Evolutionary conservation across 139 green algal species (phyloP).

Genomic region (Nannochloris sp.): DNA sequence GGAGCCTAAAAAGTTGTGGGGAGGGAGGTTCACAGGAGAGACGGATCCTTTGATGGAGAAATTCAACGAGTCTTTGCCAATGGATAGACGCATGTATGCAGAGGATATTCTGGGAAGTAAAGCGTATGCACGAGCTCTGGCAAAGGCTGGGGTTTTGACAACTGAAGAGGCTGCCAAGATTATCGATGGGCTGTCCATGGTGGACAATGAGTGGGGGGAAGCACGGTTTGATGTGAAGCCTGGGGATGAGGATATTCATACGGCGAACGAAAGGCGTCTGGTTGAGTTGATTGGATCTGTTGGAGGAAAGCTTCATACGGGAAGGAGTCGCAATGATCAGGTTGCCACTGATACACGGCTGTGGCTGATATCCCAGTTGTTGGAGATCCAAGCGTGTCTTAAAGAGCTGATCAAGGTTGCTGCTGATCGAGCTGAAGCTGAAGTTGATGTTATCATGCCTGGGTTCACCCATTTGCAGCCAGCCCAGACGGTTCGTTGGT

Average conservation of each 20-base stretch:
- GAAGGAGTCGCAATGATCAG: conserved; percentile 92
- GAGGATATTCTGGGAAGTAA: conserved; percentile 91
- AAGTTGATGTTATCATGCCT: conserved; percentile 87
- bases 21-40: conserved; percentile 85
- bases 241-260: conserved; percentile 97
- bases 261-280: conserved; percentile 88
- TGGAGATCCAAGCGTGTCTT: conserved; percentile 54
- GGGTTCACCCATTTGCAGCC: conserved; percentile 96
- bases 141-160: conserved; percentile 78
- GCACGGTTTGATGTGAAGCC: conserved; percentile 69
- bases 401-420: conserved; percentile 72
- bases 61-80: conserved; percentile 90
- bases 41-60: conserved; percentile 94
- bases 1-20: conserved; percentile 82
- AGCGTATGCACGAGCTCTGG: conserved; percentile 82
- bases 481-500: conserved; percentile 87
- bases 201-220: conserved; percentile 56
- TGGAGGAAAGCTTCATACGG: conserved; percentile 97
- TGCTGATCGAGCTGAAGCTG: conserved; percentile 65
- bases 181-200: conserved; percentile 62
- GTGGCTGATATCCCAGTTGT: conserved; percentile 74
- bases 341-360: conserved; percentile 93
- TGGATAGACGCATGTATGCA: conserved; percentile 88
- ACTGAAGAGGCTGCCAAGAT: conserved; percentile 65
- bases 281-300: conserved; percentile 81